Conservation (phyloP, 176 grass and related monocot genomes). For the Rhynchospora pubera region DNA sequence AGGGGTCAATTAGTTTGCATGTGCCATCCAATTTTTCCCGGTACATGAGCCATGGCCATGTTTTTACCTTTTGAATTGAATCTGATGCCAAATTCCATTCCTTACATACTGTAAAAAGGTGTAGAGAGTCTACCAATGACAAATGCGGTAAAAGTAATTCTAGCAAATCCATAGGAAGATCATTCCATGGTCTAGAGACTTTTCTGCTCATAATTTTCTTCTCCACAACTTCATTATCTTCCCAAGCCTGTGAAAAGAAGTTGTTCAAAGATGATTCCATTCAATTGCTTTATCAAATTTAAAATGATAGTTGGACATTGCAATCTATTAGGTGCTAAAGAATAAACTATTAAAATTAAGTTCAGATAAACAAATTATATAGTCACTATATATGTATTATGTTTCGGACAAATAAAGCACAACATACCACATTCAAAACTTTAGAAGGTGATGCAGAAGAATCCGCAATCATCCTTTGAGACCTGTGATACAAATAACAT, state of each 20-base stretch:
- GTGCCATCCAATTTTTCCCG: neutral
- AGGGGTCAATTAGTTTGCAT: neutral
- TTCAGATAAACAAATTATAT: too few species aligned
- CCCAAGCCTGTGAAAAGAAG: neutral
- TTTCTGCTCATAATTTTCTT: neutral
- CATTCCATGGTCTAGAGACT: neutral
- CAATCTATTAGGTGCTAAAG: too few species aligned
- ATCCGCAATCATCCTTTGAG: too few species aligned
- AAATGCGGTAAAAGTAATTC: neutral
- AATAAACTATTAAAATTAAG: too few species aligned
- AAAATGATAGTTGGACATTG: too few species aligned
- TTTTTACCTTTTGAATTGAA: neutral
- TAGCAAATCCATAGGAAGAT: constrained; percentile 10
- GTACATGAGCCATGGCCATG: neutral
- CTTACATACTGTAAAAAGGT: constrained; percentile 10
- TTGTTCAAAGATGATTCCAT: too few species aligned
- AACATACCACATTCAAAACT: too few species aligned
- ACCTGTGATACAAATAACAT: too few species aligned
- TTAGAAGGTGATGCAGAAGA: too few species aligned
- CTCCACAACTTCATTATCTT: neutral
- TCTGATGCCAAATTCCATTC: neutral
- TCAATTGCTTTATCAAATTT: too few species aligned
- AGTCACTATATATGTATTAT: too few species aligned
- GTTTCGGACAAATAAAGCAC: too few species aligned
- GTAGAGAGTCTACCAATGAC: neutral